Conservation (phyloP, 2,329 filamentous ascomycete genomes). For the Aureobasidium sp. region DNA sequence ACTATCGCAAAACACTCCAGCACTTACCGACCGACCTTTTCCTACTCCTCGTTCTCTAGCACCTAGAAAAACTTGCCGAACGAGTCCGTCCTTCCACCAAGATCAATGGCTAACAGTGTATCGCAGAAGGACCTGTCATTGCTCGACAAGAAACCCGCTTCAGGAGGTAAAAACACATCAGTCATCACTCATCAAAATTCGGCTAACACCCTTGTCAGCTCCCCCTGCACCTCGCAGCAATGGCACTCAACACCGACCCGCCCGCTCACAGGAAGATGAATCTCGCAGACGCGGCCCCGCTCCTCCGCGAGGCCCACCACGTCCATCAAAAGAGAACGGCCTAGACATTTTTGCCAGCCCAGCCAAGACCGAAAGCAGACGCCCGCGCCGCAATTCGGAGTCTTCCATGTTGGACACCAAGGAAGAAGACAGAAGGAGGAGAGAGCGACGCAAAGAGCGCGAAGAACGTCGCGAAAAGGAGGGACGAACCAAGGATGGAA, state of each 20-base stretch:
- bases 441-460: slow-evolving; percentile 39
- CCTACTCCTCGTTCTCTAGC: not conserved
- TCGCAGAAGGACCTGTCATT: slow-evolving; percentile 60
- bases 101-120: slow-evolving; percentile 15
- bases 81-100: not conserved
- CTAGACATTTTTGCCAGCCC: slow-evolving; percentile 43
- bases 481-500: slow-evolving; percentile 27
- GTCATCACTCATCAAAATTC: not conserved
- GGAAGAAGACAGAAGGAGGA: slow-evolving; percentile 53
- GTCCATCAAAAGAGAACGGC: slow-evolving; percentile 25
- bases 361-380: slow-evolving; percentile 35
- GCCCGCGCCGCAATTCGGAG: slow-evolving; percentile 69
- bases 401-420: slow-evolving; percentile 62
- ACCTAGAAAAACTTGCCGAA: no score
- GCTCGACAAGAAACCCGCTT: slow-evolving; percentile 50
- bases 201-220: slow-evolving; percentile 33
- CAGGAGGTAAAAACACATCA: slow-evolving; percentile 28
- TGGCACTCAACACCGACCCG: slow-evolving; percentile 49
- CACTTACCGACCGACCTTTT: not conserved
- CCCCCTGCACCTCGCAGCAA: slow-evolving; percentile 3
- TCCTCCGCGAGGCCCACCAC: slow-evolving; percentile 29
- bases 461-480: slow-evolving; percentile 43
- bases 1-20: not conserved
- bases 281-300: slow-evolving; percentile 44
- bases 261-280: slow-evolving; percentile 61